Evolutionary conservation across 2,329 filamentous ascomycete genomes (phyloP), one percentile per base, ranked within the genome.

Genomic region (Fusarium avenaceum): DNA sequence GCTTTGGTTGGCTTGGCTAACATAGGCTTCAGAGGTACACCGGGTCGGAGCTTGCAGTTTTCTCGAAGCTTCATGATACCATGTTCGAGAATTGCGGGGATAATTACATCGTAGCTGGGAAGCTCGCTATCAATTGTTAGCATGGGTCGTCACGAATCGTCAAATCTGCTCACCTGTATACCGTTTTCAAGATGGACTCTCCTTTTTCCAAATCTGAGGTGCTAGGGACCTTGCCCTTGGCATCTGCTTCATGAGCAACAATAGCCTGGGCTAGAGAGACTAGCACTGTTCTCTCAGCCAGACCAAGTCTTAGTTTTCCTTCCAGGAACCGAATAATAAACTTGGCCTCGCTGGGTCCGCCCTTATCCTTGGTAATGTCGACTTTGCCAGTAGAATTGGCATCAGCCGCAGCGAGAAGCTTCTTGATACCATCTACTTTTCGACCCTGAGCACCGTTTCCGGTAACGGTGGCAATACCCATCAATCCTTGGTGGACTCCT

Each of bases 1-100:
- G 96, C 94, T 79, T 99, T 99, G 11, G 96, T 99, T 4, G 96
- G 96, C 75, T 98, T 98, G 20, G 96, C 96, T 82, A 99, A 86
- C 96, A 99, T 99, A 73, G 96, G 96, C 80, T 99, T 99, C 60
- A 99, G 84, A 1, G 96, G 96, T 17, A 99, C 92, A 67, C 96
- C 96, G 0, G 96, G 95, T 70, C 93, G 92, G 44, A 99, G 86
- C 78, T 96, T 96, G 86, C 96, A 97, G 57, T 91, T 88, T 11
- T 97, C 91, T 52, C 88, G 87, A 14, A 99, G 82, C 38, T 94
- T 90, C 81, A 91, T 88, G 65, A 99, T 92, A 19, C 96, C 96
- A 73, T 96, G 87, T 72, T 96, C 84, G 26, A 97, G 83, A 84
- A 98, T 92, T 4, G 92, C 91, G 2, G 96, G 96, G 56, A 99